phyloP scores from a whole-genome alignment of 2,329 filamentous ascomycete species.

The Cladophialophora carrionii region DNA sequence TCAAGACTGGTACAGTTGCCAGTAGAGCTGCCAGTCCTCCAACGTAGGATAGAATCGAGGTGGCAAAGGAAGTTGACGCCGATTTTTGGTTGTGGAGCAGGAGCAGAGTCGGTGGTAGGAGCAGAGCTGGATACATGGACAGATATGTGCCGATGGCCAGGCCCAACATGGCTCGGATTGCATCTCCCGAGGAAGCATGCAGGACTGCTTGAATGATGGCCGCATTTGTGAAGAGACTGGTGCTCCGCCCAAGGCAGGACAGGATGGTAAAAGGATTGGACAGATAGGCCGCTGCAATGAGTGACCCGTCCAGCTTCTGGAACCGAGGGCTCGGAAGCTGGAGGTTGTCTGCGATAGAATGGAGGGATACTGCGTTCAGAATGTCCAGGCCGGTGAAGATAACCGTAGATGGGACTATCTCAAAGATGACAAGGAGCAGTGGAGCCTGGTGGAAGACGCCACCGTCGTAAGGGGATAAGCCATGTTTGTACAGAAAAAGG shows the following conservation, averaged over 20 bases:
- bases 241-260: conserved; percentile 86
- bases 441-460: conserved; percentile 85
- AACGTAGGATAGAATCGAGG: conserved; percentile 40
- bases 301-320: conserved; percentile 27
- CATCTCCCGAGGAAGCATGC: conserved; percentile 74
- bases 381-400: conserved; percentile 83
- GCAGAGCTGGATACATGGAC: conserved; percentile 85
- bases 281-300: conserved; percentile 66
- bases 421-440: conserved; percentile 87
- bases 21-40: conserved; percentile 30
- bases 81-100: conserved; percentile 46
- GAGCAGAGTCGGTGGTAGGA: conserved; percentile 80
- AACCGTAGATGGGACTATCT: conserved; percentile 79
- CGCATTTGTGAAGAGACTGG: conserved; percentile 83
- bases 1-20: conserved; percentile 54
- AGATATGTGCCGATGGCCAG: conserved; percentile 87
- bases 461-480: conserved; percentile 95
- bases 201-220: conserved; percentile 83
- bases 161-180: conserved; percentile 77
- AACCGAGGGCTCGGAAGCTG: conserved; percentile 35
- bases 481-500: conserved; percentile 91
- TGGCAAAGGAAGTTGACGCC: conserved; percentile 19
- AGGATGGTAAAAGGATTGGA: conserved; percentile 94
- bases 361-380: conserved; percentile 76
- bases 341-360: conserved; percentile 64